A percentile compares a stretch with the other conserved stretches of the same genome.
phyloP scores from a whole-genome alignment of 306 rosid genomes.

The Alnus glutinosa region DNA sequence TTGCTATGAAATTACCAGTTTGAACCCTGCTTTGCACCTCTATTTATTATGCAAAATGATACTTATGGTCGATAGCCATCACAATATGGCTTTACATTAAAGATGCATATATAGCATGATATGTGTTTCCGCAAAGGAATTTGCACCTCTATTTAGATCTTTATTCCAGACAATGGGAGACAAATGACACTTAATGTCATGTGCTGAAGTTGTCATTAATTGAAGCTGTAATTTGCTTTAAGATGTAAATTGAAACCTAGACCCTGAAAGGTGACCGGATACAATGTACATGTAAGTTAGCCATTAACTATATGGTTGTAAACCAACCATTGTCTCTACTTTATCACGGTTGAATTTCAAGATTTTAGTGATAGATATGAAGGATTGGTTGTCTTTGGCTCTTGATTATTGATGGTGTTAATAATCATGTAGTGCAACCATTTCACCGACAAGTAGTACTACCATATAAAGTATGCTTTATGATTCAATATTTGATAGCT shows the following conservation, averaged over 20 bases:
- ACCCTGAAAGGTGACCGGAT: neutral
- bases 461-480: too few relatives aligned
- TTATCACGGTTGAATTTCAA: too few relatives aligned
- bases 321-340: too few relatives aligned
- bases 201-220: neutral
- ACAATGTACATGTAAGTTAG: neutral
- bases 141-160: neutral
- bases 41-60: neutral
- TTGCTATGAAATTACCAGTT: neutral
- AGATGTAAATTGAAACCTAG: neutral
- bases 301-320: neutral
- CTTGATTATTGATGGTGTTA: neutral
- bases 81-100: neutral
- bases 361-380: neutral
- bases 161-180: neutral
- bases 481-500: too few relatives aligned
- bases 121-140: neutral
- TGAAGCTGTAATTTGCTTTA: neutral
- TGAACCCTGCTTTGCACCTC: neutral
- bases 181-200: neutral
- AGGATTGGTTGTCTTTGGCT: neutral
- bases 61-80: neutral
- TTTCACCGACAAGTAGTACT: neutral
- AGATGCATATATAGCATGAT: neutral
- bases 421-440: neutral